Percentiles rank a stretch among this genome's conserved stretches.
Evolutionary conservation across 176 grass and related monocot species (phyloP).

Genomic region (Juncus inflexus): DNA sequence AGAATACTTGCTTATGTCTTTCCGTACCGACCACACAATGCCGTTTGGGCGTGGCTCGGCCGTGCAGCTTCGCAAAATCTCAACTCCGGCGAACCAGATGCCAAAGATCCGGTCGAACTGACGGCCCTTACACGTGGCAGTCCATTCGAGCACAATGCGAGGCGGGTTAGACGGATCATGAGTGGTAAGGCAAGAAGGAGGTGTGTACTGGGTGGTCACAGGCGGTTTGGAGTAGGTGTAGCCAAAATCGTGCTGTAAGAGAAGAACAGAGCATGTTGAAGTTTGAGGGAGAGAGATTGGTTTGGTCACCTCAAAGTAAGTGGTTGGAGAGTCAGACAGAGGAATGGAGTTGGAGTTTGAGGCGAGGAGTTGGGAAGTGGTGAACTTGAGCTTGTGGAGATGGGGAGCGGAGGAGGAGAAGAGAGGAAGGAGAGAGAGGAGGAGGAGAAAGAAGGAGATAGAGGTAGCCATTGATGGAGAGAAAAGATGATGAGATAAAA

Average conservation of each 20-base stretch:
- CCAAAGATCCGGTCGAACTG: conserved; percentile 78
- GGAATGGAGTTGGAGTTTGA: conserved; percentile 16
- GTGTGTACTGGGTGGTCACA: conserved; percentile 42
- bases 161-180: conserved; percentile 25
- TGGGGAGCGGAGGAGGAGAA: conserved; percentile 9
- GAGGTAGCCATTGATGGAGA: conserved; percentile 30
- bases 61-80: conserved; percentile 70
- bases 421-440: conserved; percentile 12
- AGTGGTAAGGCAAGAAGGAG: conserved; percentile 35
- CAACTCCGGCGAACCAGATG: conserved; percentile 73
- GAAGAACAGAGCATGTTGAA: conserved; percentile 46
- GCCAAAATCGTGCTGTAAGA: conserved; percentile 64
- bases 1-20: conserved; percentile 70
- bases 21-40: conserved; percentile 55
- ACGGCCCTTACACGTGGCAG: conserved; percentile 43
- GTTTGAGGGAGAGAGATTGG: conserved; percentile 50
- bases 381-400: conserved; percentile 40
- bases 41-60: conserved; percentile 56
- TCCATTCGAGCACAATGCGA: conserved; percentile 63
- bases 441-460: neutral
- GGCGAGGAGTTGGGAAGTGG: conserved; percentile 20
- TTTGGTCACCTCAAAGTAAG: conserved; percentile 71
- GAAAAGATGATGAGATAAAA: neutral
- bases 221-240: conserved; percentile 53
- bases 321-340: conserved; percentile 33